Conservation (phyloP, 202 grass and related monocot genomes). For the Setaria italica region DNA sequence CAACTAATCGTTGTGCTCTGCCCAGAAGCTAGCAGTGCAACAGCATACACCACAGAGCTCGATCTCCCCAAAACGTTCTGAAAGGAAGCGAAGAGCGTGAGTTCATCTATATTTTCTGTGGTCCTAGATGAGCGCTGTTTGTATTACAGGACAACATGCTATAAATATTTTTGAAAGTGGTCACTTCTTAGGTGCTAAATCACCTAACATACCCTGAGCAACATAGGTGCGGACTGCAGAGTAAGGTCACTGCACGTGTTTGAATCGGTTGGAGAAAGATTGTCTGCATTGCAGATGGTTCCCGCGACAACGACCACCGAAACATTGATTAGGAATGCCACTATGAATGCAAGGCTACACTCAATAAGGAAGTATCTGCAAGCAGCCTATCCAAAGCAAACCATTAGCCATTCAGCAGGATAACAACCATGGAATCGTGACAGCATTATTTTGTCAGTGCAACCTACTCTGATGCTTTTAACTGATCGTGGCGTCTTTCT, state of each 20-base stretch:
- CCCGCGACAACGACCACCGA: constrained; percentile 66
- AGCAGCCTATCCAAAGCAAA: constrained; percentile 55
- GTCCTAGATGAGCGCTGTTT: not conserved
- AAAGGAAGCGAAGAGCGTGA: not conserved
- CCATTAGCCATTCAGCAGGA: constrained; percentile 11
- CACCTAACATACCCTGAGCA: constrained; percentile 60
- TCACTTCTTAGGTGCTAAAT: not conserved
- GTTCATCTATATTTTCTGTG: not conserved
- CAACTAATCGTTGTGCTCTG: constrained; percentile 87
- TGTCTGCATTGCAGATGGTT: constrained; percentile 52
- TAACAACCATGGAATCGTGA: not conserved
- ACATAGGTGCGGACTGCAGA: constrained; percentile 68
- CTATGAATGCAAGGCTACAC: constrained; percentile 67
- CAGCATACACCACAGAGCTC: constrained; percentile 76
- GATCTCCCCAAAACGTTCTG: constrained; percentile 89
- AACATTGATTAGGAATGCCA: constrained; percentile 87
- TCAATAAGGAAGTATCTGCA: constrained; percentile 83
- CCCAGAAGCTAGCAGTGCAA: constrained; percentile 81
- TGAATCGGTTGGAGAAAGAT: constrained; percentile 43
- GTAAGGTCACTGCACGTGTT: constrained; percentile 68
- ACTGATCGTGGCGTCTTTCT: constrained; percentile 74
- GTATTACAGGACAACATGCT: not conserved
- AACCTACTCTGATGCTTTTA: constrained; percentile 70
- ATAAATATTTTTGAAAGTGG: not conserved
- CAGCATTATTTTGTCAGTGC: not conserved